A percentile compares a stretch with the other conserved stretches of the same genome.
These are phyloP conservation scores for Tetrastigma voinierianum DNA, from an alignment of 164 flowering plant genomes.

Conservation along the genomic window DNA sequence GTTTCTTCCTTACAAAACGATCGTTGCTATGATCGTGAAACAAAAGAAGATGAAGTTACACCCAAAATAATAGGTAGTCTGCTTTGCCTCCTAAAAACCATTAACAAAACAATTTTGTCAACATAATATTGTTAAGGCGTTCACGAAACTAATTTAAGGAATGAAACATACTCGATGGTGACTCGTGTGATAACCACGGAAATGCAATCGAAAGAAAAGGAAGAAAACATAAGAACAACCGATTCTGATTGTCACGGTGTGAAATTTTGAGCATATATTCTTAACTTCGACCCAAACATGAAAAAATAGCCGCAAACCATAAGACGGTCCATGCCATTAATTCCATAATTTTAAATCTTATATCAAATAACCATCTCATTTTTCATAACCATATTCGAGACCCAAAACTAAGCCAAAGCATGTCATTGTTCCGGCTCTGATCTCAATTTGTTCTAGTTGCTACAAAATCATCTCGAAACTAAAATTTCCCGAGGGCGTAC, in stretches of 20 bases:
- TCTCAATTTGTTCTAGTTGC: too few relatives aligned
- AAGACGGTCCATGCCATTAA: neutral
- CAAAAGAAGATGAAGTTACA: constrained; percentile 36
- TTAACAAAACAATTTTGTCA: neutral
- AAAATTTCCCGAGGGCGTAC: too few relatives aligned
- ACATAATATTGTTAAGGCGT: neutral
- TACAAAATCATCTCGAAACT: too few relatives aligned
- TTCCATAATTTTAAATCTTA: too few relatives aligned
- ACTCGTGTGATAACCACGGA: too few relatives aligned
- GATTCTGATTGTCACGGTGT: too few relatives aligned
- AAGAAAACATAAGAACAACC: too few relatives aligned
- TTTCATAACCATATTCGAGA: neutral
- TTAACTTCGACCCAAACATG: neutral
- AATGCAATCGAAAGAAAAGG: too few relatives aligned
- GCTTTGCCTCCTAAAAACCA: constrained; percentile 39
- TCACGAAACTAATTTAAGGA: neutral
- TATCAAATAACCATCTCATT: neutral
- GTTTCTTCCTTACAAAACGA: constrained; percentile 31
- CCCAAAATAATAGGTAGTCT: constrained; percentile 45
- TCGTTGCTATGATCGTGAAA: constrained; percentile 28
- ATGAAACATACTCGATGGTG: too few relatives aligned
- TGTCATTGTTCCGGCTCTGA: too few relatives aligned
- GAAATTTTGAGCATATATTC: too few relatives aligned
- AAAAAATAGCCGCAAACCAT: neutral
- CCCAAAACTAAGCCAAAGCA: neutral